Percentiles rank a stretch among this genome's conserved stretches.
These are phyloP conservation scores for Plasmodium blacklocki DNA, from an alignment of 169 alveolate genomes.

Conservation along the genomic window DNA sequence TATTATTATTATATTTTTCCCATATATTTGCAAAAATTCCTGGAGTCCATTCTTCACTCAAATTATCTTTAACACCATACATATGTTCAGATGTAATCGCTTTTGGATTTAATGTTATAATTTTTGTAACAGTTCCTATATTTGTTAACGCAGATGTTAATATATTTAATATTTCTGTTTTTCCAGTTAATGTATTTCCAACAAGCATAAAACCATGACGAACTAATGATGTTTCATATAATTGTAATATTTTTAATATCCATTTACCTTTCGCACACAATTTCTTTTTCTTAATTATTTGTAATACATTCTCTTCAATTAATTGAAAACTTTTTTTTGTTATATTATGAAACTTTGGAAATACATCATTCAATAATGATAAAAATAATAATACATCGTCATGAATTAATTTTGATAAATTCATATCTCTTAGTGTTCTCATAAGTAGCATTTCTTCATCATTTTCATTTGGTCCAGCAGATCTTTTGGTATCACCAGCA, in stretches of 20 bases:
- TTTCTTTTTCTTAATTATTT: constrained; percentile 84
- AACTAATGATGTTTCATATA: constrained; percentile 94
- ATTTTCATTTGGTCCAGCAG: constrained; percentile 94
- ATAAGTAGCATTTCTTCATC: constrained; percentile 83
- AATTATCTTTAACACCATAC: constrained; percentile 92
- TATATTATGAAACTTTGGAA: constrained; percentile 95
- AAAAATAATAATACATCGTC: constrained; percentile 96
- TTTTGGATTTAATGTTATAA: constrained; percentile 96
- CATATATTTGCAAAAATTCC: constrained; percentile 80
- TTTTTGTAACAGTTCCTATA: constrained; percentile 88
- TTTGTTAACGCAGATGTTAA: constrained; percentile 92
- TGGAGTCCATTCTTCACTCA: constrained; percentile 97
- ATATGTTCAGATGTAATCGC: constrained; percentile 95
- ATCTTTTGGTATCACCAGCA: constrained; percentile 95
- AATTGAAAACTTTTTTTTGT: constrained; percentile 94
- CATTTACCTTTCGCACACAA: constrained; percentile 76
- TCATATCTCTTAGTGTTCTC: constrained; percentile 96
- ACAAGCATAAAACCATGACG: constrained; percentile 98
- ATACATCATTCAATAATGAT: constrained; percentile 94
- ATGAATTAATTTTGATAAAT: constrained; percentile 95
- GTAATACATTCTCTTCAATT: constrained; percentile 90
- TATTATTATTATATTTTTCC: constrained; percentile 78
- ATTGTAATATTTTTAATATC: constrained; percentile 58
- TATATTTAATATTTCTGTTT: constrained; percentile 94
- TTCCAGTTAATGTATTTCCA: constrained; percentile 97